Conservation (phyloP, 345 rosid species). For the Xanthoceras sorbifolium region DNA sequence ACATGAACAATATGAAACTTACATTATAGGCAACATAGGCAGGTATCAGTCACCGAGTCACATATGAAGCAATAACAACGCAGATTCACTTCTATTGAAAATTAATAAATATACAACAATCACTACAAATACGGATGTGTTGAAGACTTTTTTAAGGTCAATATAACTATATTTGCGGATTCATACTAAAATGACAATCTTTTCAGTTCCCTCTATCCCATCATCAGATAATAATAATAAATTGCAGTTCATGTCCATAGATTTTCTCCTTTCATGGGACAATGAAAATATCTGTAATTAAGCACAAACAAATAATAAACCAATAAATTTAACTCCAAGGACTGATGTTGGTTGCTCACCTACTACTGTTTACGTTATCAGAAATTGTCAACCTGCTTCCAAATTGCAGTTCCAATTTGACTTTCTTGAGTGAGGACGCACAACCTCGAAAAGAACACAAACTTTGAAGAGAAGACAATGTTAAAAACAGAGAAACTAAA, state of each 20-base stretch:
- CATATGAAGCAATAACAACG: not conserved
- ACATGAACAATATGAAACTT: not conserved
- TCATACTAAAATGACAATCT: not conserved
- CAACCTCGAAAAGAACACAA: not conserved
- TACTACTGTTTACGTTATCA: not conserved
- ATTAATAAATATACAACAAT: too few relatives aligned
- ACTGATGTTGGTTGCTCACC: not conserved
- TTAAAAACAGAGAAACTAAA: not conserved
- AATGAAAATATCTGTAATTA: not conserved
- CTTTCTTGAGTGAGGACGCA: not conserved
- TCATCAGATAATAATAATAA: not conserved
- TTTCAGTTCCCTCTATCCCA: not conserved
- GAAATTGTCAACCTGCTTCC: not conserved
- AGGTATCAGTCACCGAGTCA: too few relatives aligned
- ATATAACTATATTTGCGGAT: not conserved
- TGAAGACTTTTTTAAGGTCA: not conserved
- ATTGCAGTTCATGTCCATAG: not conserved
- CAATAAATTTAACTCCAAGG: not conserved
- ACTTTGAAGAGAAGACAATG: not conserved
- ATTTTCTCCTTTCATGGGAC: not conserved
- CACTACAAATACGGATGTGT: not conserved
- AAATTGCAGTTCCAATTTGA: slow-evolving; percentile 1
- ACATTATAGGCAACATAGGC: not conserved
- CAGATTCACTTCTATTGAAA: not conserved
- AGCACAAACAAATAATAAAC: not conserved